Evolutionary conservation across 306 rosid genomes (phyloP).

Genomic region (Quercus gilva): DNA sequence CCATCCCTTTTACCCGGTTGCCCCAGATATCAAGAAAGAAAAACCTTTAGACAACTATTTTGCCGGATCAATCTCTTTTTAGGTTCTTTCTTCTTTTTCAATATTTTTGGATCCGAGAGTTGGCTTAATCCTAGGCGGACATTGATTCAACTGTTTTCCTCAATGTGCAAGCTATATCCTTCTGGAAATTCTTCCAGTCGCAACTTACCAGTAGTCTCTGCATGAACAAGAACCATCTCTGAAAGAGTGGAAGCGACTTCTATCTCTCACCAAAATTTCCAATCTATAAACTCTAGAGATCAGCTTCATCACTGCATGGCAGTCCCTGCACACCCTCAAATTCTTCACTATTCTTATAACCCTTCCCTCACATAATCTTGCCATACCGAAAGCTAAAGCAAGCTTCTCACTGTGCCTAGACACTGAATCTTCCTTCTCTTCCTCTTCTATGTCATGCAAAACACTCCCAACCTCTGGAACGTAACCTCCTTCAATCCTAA

Average conservation of each 20-base stretch:
- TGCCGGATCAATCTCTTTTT: neutral
- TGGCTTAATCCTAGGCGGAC: neutral
- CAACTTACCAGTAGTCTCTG: conserved; percentile 67
- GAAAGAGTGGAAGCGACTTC: conserved; percentile 86
- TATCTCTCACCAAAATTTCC: conserved; percentile 73
- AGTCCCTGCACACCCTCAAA: conserved; percentile 74
- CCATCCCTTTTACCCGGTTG: too few species aligned
- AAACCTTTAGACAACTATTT: too few species aligned
- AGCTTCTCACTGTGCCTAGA: conserved; percentile 83
- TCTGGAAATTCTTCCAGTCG: neutral
- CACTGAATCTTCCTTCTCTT: conserved; percentile 80
- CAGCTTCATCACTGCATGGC: conserved; percentile 80
- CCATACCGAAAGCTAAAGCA: conserved; percentile 81
- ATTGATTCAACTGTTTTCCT: neutral
- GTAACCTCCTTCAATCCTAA: conserved; percentile 55
- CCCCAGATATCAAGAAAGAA: too few species aligned
- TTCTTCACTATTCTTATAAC: conserved; percentile 72
- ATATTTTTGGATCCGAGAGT: neutral
- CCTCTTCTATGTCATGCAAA: conserved; percentile 79
- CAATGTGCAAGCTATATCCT: neutral
- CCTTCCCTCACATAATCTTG: conserved; percentile 50
- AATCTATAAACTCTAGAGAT: conserved; percentile 64
- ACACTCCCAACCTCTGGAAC: conserved; percentile 60
- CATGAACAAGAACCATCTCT: conserved; percentile 71
- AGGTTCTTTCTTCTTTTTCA: neutral